Evolutionary conservation across 768 basidiomycete genomes (phyloP).

Genomic region (Termitomyces sp.): DNA sequence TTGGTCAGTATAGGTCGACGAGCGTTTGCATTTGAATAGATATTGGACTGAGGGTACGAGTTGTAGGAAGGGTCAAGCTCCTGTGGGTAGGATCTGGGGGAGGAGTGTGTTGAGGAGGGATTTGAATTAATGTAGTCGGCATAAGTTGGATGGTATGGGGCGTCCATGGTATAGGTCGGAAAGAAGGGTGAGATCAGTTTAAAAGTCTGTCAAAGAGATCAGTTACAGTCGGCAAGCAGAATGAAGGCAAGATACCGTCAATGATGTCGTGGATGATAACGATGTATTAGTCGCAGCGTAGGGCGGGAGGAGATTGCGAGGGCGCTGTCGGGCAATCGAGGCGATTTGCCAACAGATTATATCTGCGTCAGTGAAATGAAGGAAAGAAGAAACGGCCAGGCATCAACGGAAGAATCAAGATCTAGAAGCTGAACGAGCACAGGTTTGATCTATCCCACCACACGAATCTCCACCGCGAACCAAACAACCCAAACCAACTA

Average conservation of each 20-base stretch:
- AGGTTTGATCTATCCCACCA: slow-evolving; percentile 19
- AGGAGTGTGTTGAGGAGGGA: slow-evolving; percentile 29
- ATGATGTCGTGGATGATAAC: background rate
- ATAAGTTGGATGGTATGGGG: slow-evolving; percentile 18
- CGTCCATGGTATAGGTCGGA: slow-evolving; percentile 15
- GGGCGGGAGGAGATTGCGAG: background rate
- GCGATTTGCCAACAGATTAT: slow-evolving; percentile 2
- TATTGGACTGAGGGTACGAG: slow-evolving; percentile 14
- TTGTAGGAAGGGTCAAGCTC: slow-evolving; percentile 18
- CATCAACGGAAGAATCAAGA: slow-evolving; percentile 8
- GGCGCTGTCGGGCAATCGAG: background rate
- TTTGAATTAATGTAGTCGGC: slow-evolving; percentile 26
- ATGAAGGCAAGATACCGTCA: background rate
- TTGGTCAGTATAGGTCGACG: slow-evolving; percentile 17
- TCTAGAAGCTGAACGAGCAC: slow-evolving; percentile 10
- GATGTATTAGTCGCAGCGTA: too few relatives aligned
- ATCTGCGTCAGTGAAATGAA: slow-evolving; percentile 6
- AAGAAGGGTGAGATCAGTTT: background rate
- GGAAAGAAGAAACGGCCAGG: slow-evolving; percentile 5
- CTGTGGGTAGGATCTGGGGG: slow-evolving; percentile 16
- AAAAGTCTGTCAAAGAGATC: background rate
- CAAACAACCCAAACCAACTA: slow-evolving; percentile 13
- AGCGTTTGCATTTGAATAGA: slow-evolving; percentile 15
- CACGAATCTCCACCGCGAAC: slow-evolving; percentile 1
- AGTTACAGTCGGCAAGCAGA: background rate